Conservation (phyloP, 768 basidiomycete species). For the Leccinum rimulosum region DNA sequence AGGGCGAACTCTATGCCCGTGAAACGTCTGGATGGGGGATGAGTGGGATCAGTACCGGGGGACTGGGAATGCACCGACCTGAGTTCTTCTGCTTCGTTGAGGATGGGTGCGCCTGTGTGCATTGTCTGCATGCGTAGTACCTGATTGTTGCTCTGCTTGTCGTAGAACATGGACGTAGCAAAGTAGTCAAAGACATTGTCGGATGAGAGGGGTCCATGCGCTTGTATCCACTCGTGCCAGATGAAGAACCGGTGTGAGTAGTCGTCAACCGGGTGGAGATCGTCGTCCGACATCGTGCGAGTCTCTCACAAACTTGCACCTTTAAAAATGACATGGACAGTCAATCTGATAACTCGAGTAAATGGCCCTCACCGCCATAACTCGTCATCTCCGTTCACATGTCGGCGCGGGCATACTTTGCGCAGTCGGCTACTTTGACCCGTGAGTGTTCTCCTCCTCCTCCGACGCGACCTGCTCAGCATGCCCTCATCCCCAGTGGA, state of each 20-base stretch:
- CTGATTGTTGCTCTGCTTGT: slow-evolving; percentile 92
- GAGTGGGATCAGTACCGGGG: slow-evolving; percentile 1
- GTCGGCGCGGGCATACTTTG: slow-evolving; percentile 41
- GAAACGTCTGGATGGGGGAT: slow-evolving; percentile 57
- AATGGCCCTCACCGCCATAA: slow-evolving; percentile 7
- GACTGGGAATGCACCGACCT: slow-evolving; percentile 38
- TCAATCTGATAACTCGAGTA: background rate
- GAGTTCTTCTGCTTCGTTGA: slow-evolving; percentile 83
- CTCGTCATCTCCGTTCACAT: slow-evolving; percentile 33
- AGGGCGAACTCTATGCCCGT: slow-evolving; percentile 86
- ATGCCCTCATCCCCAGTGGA: slow-evolving; percentile 18
- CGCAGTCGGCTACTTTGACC: slow-evolving; percentile 38
- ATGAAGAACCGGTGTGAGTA: slow-evolving; percentile 83
- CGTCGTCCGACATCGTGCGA: slow-evolving; percentile 44
- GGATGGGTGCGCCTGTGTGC: slow-evolving; percentile 72
- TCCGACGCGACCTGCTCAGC: background rate
- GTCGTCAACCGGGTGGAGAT: slow-evolving; percentile 79
- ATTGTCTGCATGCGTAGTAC: slow-evolving; percentile 92
- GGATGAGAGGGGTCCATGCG: slow-evolving; percentile 70
- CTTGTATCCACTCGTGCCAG: slow-evolving; percentile 91
- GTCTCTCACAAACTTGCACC: background rate
- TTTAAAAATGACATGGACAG: background rate
- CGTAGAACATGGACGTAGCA: slow-evolving; percentile 87
- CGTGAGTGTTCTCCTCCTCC: slow-evolving; percentile 12
- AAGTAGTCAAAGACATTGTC: slow-evolving; percentile 91